Base-by-base conservation (phyloP, 1,284 basidiomycete genomes). In the Irpex rosettiformis region DNA sequence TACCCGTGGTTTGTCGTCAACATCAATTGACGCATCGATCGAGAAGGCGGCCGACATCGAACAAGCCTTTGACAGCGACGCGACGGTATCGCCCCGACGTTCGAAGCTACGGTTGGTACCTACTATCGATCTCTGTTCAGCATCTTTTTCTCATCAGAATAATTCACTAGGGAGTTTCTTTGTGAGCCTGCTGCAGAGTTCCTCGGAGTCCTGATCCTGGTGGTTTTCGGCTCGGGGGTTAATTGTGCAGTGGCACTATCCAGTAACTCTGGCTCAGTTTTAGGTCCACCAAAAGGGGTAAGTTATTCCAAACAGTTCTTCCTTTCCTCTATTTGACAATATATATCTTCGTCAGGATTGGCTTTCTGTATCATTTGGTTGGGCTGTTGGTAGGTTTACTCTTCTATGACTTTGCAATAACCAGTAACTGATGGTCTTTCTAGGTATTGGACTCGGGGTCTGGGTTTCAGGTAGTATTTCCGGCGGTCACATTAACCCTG, bases 401-500 rank as follows among this genome's bases (percentile, higher is more conserved):
- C n/a, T 51, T 28, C 29, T 25, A 8, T 10, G 25, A 37, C 8
- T 6, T 3, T 30, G 30, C 51, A 28, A 7, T 47, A 22, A 8
- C n/a, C n/a, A n/a, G n/a, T n/a, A 21, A 24, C 45, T 30, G 25
- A 43, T n/a, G 30, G 7, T 33, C 1, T 22, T 6, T 28, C 2
- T 21, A 56, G 45, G 47, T 51, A 56, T 51, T 5, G 54, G 55
- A 6, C 73, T 91, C 66, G 89, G 87, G 43, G 86, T 86, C 2
- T 90, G 86, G 86, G 74, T 84, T 4, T 79, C 81, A 11, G 80
- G 77, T 54, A 84, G 84, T 51, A 81, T 89, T 58, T 89, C 88
- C 52, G 88, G 89, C 18, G 90, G 88, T 30, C 89, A 92, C 67
- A 81, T 91, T 62, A 92, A 92, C 66, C 90, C 89, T 48, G 88